Evolutionary conservation across 2,329 filamentous ascomycete species (phyloP).

Genomic region (Xylaria arbuscula): DNA sequence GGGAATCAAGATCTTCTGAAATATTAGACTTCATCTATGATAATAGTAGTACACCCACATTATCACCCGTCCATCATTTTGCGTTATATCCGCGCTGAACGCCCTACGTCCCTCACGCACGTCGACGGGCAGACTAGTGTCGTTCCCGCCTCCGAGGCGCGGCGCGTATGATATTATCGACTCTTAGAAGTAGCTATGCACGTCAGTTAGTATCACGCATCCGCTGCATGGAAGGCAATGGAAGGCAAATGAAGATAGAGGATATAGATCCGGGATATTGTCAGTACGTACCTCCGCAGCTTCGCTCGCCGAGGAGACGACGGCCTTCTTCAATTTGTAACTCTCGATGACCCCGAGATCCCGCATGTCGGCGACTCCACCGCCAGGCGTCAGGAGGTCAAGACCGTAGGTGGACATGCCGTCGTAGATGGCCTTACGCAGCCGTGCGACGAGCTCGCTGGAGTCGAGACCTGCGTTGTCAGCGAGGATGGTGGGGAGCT

Average conservation of each 20-base stretch:
- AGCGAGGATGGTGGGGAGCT: constrained; percentile 94
- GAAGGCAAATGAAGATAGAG: background rate
- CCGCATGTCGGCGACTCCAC: constrained; percentile 94
- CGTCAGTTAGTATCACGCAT: background rate
- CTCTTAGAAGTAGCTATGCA: constrained; percentile 83
- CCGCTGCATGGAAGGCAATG: background rate
- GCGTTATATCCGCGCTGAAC: background rate
- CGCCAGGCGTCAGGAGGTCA: constrained; percentile 88
- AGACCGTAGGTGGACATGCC: constrained; percentile 92
- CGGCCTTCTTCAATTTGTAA: constrained; percentile 98
- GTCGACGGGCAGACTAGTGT: constrained; percentile 61
- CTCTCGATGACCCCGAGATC: constrained; percentile 95
- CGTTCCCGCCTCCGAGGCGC: constrained; percentile 86
- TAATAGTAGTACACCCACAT: constrained; percentile 39
- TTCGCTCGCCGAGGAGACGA: constrained; percentile 95
- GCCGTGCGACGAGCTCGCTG: constrained; percentile 88
- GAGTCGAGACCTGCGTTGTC: constrained; percentile 98
- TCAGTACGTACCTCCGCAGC: constrained; percentile 83
- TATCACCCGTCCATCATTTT: constrained; percentile 12
- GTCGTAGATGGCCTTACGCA: constrained; percentile 94
- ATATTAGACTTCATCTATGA: constrained; percentile 31
- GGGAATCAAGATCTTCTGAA: background rate
- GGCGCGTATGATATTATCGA: constrained; percentile 97
- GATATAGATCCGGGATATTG: background rate
- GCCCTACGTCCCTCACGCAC: background rate